phyloP scores from a whole-genome alignment of 768 basidiomycete species.

The Lactarius sanguifluus region DNA sequence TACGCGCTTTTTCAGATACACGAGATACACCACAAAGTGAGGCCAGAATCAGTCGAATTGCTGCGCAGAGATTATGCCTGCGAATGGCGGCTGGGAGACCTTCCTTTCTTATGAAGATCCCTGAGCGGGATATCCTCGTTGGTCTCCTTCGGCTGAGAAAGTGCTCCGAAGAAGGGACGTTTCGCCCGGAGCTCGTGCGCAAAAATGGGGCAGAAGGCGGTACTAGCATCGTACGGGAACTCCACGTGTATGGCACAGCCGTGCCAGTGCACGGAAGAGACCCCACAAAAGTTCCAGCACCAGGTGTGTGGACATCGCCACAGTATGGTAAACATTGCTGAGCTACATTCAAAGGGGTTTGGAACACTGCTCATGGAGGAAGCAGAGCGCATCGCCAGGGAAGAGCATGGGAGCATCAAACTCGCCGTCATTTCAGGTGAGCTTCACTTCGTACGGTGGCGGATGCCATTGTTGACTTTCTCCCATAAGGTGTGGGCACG shows the following conservation, averaged over 20 bases:
- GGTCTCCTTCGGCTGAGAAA: conserved; percentile 90
- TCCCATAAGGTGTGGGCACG: conserved; percentile 80
- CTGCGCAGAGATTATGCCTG: conserved; percentile 92
- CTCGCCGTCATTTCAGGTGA: conserved; percentile 94
- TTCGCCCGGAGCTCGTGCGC: conserved; percentile 84
- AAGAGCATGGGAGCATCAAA: conserved; percentile 95
- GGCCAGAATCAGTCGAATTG: conserved; percentile 93
- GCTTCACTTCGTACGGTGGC: conserved; percentile 29
- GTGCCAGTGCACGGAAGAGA: conserved; percentile 96
- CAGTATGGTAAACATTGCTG: conserved; percentile 3
- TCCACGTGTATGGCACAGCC: conserved; percentile 98
- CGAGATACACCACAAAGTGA: conserved; percentile 97
- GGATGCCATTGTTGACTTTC: not conserved
- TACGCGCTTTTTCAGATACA: conserved; percentile 62
- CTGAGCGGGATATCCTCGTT: conserved; percentile 93
- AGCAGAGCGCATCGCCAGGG: conserved; percentile 94
- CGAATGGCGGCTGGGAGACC: conserved; percentile 99
- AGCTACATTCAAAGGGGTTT: conserved; percentile 65
- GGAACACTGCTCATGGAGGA: conserved; percentile 98
- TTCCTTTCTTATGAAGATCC: conserved; percentile 99
- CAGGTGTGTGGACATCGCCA: conserved; percentile 47
- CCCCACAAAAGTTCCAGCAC: conserved; percentile 98
- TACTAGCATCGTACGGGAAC: conserved; percentile 89
- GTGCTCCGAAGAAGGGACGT: conserved; percentile 96
- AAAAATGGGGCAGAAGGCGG: conserved; percentile 68